A percentile compares a stretch with the other conserved stretches of the same genome.
These are phyloP conservation scores for Xylariomycetidae sp. DNA, from an alignment of 2,329 filamentous ascomycete genomes.

Conservation along the genomic window DNA sequence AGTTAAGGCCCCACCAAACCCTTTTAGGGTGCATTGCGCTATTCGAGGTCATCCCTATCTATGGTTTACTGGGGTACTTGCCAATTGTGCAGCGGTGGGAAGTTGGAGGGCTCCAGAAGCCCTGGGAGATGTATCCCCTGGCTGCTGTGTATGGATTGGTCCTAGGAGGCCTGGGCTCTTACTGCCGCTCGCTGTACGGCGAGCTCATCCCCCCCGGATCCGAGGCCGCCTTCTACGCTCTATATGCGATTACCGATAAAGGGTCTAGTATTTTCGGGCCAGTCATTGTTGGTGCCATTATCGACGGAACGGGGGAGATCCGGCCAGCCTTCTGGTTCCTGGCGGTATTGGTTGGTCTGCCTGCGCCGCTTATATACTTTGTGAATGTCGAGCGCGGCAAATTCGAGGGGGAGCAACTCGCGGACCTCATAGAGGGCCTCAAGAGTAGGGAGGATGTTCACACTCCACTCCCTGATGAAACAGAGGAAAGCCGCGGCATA, in stretches of 20 bases:
- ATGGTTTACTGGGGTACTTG: slow-evolving; percentile 83
- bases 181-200: slow-evolving; percentile 87
- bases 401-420: slow-evolving; percentile 61
- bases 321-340: slow-evolving; percentile 90
- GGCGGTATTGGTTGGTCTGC: slow-evolving; percentile 75
- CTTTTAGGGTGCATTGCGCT: slow-evolving; percentile 87
- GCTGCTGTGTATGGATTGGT: slow-evolving; percentile 91
- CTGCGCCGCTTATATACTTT: slow-evolving; percentile 77
- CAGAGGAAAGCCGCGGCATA: slow-evolving; percentile 29
- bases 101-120: slow-evolving; percentile 80
- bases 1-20: slow-evolving; percentile 75
- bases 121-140: slow-evolving; percentile 95
- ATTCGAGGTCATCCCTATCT: slow-evolving; percentile 89
- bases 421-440: slow-evolving; percentile 53
- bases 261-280: slow-evolving; percentile 91
- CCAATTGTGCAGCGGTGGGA: slow-evolving; percentile 72
- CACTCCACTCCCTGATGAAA: slow-evolving; percentile 11
- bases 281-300: slow-evolving; percentile 88
- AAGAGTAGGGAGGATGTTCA: slow-evolving; percentile 25
- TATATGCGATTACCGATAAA: slow-evolving; percentile 98
- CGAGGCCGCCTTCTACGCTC: slow-evolving; percentile 91
- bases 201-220: slow-evolving; percentile 92
- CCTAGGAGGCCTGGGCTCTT: slow-evolving; percentile 84
- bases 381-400: slow-evolving; percentile 81
- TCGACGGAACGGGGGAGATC: slow-evolving; percentile 76